Base-by-base conservation (phyloP, 257 asterid species). In the Nicotiana knightiana region DNA sequence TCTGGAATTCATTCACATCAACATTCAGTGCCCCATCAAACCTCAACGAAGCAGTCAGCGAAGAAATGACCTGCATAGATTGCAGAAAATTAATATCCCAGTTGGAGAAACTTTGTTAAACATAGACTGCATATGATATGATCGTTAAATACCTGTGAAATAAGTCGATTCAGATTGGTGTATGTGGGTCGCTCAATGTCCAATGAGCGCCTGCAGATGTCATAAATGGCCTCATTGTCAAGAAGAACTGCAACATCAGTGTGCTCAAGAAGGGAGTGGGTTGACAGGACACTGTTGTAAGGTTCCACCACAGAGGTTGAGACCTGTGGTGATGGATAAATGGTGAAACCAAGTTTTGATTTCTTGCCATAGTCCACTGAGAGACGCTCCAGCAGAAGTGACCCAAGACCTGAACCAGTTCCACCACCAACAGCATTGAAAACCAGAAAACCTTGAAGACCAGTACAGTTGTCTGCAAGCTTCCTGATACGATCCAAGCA, bases 321-420 rank as follows among this genome's bases (percentile, higher is more conserved):
- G 57, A 84, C 86, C 79, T 73, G 86, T 48, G 86, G 86, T 9
- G 86, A 84, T 37, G 86, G 84, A 24, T 84, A 84, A 33, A 84
- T 84, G 76, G 86, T 83, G 81, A 83, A 83, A 59, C 81, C 86
- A 68, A 83, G 81, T 79, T 83, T 83, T n/a, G 86, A 79, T 61
- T 83, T 83, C 86, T 83, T 83, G 58, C 86, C 86, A 33, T 79
- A 83, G 79, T 83, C 86, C 13, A 79, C 86, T 43, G 86, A 83
- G 57, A 83, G 80, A 43, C 83, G 86, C 62, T 83, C 86, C 59
- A 83, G 53, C 54, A 83, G 83, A 54, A 83, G 83, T 15, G 86
- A 83, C 17, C 86, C 86, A 15, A 83, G 86, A 21, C 86, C 86
- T n/a, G 86, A 83, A 79, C 86, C 86, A 61, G 83, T 83, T 68